Base-by-base conservation (phyloP, 176 grass and related monocot species). In the Ananas comosus region DNA sequence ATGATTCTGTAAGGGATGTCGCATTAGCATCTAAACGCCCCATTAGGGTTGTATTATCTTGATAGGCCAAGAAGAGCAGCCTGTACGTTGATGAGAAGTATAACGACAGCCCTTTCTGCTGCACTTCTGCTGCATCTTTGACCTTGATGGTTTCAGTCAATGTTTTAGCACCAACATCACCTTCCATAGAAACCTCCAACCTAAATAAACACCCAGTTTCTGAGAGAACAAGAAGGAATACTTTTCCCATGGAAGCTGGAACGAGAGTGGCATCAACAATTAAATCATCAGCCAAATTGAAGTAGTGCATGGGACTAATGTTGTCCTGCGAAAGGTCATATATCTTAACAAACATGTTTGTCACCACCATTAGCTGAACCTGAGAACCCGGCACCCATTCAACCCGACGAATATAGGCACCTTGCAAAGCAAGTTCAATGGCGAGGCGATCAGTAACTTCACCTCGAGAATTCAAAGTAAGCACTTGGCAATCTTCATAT, bases 321-420 rank as follows among this genome's bases (percentile, higher is more conserved):
- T 88, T 97, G 63, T 92, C 93, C 69, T 90, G 93, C 24, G 89
- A 97, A 68, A 97, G 83, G 76, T 97, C 93, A 85, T 92, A 97
- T 81, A 97, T 90, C 81, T 92, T 97, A 51, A 92, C 89, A 90
- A 97, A 97, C 93, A 81, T 87, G 80, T 92, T 90, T 16, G 93
- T 92, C 57, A 89, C 82, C 67, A 97, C 89, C 79, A 97, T 97
- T 64, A 97, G 84, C 58, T 92, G 86, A 72, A 97, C 93, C 79
- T 97, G 93, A 76, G 93, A 97, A 74, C 89, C 93, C 61, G 84
- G 84, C 76, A 92, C 82, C 93, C 93, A 97, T 71, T 97, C 93
- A 50, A 97, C 74, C 63, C 67, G 82, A 70, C 84, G 79, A 73
- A 97, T 84, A 77, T 97, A 97, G 67, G 89, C 86, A 75, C 88